Base-by-base conservation (phyloP, 495 filamentous ascomycete species). In the Lasiosphaeria ovina region DNA sequence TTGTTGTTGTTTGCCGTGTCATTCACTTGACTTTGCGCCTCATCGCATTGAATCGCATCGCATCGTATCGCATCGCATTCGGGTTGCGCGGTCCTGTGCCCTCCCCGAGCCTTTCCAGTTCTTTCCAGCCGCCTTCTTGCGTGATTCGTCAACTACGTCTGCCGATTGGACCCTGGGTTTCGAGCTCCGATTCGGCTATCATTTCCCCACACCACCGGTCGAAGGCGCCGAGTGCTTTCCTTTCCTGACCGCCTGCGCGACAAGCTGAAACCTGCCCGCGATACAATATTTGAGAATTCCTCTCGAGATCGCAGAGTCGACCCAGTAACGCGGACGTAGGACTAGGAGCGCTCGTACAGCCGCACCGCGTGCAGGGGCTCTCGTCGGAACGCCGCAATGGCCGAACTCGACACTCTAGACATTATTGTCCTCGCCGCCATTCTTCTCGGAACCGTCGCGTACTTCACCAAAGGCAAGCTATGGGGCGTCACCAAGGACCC, bases 321-420 rank as follows among this genome's bases (percentile, higher is more conserved):
- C 16, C 44, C 12, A n/a, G 16, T 47, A 14, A 14, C 44, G 49
- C 49, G n/a, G 9, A 6, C 48, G 48, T 11, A 34, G 6, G 6
- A n/a, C 32, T 8, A 34, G 51, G 3, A 32, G 24, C 12, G 24
- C 12, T 54, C 36, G 24, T 54, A 16, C 32, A 36, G 51, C 34
- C 36, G 1, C 32, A 11, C 51, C 12, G 44, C 44, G 44, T n/a
- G 44, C 16, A 11, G 11, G 12, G 44, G 8, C 12, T 47, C 44
- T 47, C 44, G 44, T n/a, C 14, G 12, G 35, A 16, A 5, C 33
- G 50, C 60, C 66, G 57, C 69, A 54, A 98, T 98, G 94, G 89
- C 93, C 62, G 90, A 97, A 82, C 88, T 98, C 69, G 94, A 98
- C 70, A 96, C 91, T 4, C 80, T 98, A 76, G 94, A 98, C 81